Evolutionary conservation across 2,329 filamentous ascomycete species (phyloP).

Genomic region (Colletotrichum coccodes): DNA sequence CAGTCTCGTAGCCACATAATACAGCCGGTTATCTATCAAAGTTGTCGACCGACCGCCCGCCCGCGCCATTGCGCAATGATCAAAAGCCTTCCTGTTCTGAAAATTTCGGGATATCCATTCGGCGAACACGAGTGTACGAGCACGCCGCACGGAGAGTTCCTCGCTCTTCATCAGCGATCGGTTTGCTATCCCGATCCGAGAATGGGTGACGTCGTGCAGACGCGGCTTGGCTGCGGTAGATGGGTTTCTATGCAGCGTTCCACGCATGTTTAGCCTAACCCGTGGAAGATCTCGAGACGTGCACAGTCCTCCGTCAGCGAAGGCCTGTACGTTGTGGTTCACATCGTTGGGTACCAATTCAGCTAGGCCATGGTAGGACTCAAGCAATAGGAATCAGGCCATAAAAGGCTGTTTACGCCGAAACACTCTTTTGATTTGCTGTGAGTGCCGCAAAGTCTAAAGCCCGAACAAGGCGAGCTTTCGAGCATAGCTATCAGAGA

Average conservation of each 20-base stretch:
- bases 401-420: not conserved
- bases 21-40: constrained; percentile 2
- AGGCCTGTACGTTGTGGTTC: not conserved
- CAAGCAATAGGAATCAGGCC: not conserved
- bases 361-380: not conserved
- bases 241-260: constrained; percentile 22
- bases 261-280: not conserved
- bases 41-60: not conserved
- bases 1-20: not conserved
- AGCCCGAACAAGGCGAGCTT: not conserved
- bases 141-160: not conserved
- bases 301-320: not conserved
- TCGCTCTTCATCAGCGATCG: not conserved
- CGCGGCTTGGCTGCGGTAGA: not conserved
- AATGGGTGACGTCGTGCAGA: constrained; percentile 5
- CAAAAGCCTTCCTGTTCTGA: not conserved
- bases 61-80: no score
- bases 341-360: not conserved
- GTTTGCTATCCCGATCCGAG: not conserved
- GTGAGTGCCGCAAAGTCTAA: not conserved
- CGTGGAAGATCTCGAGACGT: not conserved
- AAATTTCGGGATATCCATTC: not conserved
- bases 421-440: not conserved
- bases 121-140: constrained; percentile 10
- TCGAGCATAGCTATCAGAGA: not conserved